phyloP scores from a whole-genome alignment of 768 basidiomycete genomes.

The Jaapia argillacea region DNA sequence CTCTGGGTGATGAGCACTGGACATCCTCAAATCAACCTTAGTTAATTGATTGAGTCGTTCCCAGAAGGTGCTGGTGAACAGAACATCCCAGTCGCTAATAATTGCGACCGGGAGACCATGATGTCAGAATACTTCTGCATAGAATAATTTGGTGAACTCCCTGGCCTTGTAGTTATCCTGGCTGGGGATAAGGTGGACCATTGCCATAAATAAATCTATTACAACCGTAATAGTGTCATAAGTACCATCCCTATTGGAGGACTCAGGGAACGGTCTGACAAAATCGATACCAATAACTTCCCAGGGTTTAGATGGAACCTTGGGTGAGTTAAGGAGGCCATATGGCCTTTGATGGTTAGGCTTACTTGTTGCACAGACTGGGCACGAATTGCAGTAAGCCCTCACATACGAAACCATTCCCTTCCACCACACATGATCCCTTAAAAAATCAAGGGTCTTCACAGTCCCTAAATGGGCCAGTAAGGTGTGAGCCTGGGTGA shows the following conservation, averaged over 20 bases:
- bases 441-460: slow-evolving; percentile 24
- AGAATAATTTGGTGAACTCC: slow-evolving; percentile 26
- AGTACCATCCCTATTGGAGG: slow-evolving; percentile 10
- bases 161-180: slow-evolving; percentile 18
- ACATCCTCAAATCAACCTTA: slow-evolving; percentile 12
- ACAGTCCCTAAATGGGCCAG: slow-evolving; percentile 26
- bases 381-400: slow-evolving; percentile 17
- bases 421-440: slow-evolving; percentile 31
- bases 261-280: slow-evolving; percentile 14
- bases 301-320: slow-evolving; percentile 16
- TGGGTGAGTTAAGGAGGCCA: slow-evolving; percentile 16
- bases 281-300: slow-evolving; percentile 19
- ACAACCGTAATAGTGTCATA: slow-evolving; percentile 18
- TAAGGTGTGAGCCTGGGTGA: slow-evolving; percentile 26
- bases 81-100: slow-evolving; percentile 13
- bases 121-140: slow-evolving; percentile 17
- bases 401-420: slow-evolving; percentile 18
- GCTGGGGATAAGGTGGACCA: slow-evolving; percentile 21
- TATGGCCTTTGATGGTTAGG: slow-evolving; percentile 11
- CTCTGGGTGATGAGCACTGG: slow-evolving; percentile 19
- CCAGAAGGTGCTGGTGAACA: slow-evolving; percentile 19
- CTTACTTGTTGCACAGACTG: slow-evolving; percentile 12
- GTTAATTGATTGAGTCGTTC: slow-evolving; percentile 8
- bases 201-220: slow-evolving; percentile 13
- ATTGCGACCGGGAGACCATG: slow-evolving; percentile 8